Percentiles rank a stretch among this genome's conserved stretches.
phyloP scores from a whole-genome alignment of 176 grass and related monocot genomes.

The Calamus simplicifolius region DNA sequence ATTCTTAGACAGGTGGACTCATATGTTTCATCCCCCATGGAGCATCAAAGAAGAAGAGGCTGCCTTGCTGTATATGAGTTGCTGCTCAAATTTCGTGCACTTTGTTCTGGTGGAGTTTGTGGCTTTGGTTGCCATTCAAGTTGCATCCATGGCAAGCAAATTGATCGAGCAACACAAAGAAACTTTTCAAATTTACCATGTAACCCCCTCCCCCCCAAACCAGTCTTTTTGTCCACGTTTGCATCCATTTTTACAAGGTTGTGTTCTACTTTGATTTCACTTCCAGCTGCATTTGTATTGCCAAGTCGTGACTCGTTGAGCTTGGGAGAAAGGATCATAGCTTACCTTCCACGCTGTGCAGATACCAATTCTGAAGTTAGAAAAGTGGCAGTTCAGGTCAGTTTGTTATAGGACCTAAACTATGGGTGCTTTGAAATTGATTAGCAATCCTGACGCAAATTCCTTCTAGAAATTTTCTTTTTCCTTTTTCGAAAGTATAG shows the following conservation, averaged over 20 bases:
- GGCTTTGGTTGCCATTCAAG: slow-evolving; percentile 45
- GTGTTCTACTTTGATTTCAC: slow-evolving; percentile 12
- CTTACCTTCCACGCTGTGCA: slow-evolving; percentile 84
- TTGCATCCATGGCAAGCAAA: slow-evolving; percentile 46
- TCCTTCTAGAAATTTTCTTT: no score
- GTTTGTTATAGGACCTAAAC: neutral
- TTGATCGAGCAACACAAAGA: slow-evolving; percentile 50
- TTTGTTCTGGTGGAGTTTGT: slow-evolving; percentile 84
- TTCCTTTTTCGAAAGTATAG: no score
- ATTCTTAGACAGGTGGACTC: slow-evolving; percentile 95
- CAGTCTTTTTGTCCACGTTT: neutral
- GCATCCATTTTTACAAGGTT: neutral
- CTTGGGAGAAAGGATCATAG: slow-evolving; percentile 87
- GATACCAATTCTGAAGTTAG: slow-evolving; percentile 73
- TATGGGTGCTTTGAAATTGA: slow-evolving; percentile 7
- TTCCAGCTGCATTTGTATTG: slow-evolving; percentile 92
- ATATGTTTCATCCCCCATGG: slow-evolving; percentile 68
- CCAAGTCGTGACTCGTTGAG: slow-evolving; percentile 81
- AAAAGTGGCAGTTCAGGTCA: slow-evolving; percentile 83
- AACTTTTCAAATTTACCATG: slow-evolving; percentile 78
- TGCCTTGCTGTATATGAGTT: slow-evolving; percentile 84
- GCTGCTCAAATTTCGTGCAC: slow-evolving; percentile 68
- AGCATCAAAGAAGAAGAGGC: slow-evolving; percentile 92
- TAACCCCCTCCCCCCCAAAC: slow-evolving; percentile 8
- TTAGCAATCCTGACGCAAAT: no score